phyloP scores from a whole-genome alignment of 2,329 filamentous ascomycete species.

The Ophiocordyceps camponoti-rufipedis region DNA sequence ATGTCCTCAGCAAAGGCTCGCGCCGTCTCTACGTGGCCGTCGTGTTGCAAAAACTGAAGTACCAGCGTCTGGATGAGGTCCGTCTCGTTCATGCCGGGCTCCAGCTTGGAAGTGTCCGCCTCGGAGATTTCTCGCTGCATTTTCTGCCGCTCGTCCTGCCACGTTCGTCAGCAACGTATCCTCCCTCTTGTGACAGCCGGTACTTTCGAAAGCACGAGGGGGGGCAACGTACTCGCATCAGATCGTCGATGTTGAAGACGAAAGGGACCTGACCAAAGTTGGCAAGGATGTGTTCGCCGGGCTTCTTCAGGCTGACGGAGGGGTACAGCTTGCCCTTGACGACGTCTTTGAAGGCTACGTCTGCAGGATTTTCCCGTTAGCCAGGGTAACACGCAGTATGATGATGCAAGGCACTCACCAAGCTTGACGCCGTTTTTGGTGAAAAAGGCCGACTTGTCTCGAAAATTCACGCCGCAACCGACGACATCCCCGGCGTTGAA shows the following conservation, averaged over 20 bases:
- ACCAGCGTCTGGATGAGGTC: constrained; percentile 65
- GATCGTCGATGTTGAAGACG: constrained; percentile 74
- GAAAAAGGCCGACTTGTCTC: constrained; percentile 46
- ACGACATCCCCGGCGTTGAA: constrained; percentile 40
- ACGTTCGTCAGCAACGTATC: constrained; percentile 2
- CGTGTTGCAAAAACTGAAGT: constrained; percentile 79
- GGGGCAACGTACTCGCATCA: constrained; percentile 47
- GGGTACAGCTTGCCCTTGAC: constrained; percentile 46
- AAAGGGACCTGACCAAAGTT: constrained; percentile 64
- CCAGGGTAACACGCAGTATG: neutral
- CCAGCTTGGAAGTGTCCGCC: constrained; percentile 40
- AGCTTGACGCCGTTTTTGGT: constrained; percentile 44
- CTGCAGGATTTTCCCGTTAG: constrained; percentile 20
- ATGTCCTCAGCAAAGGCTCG: constrained; percentile 76
- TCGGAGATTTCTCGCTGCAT: constrained; percentile 41
- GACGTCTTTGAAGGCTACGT: constrained; percentile 51
- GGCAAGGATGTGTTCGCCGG: constrained; percentile 39
- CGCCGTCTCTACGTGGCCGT: constrained; percentile 88
- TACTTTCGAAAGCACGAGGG: neutral
- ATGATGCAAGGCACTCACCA: constrained; percentile 20
- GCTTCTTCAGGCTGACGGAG: constrained; percentile 44
- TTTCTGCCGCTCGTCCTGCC: constrained; percentile 38
- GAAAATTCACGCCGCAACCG: constrained; percentile 49
- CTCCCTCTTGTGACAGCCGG: neutral
- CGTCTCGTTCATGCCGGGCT: constrained; percentile 50